phyloP scores from a whole-genome alignment of 345 rosid species.

The Salix dunnii region DNA sequence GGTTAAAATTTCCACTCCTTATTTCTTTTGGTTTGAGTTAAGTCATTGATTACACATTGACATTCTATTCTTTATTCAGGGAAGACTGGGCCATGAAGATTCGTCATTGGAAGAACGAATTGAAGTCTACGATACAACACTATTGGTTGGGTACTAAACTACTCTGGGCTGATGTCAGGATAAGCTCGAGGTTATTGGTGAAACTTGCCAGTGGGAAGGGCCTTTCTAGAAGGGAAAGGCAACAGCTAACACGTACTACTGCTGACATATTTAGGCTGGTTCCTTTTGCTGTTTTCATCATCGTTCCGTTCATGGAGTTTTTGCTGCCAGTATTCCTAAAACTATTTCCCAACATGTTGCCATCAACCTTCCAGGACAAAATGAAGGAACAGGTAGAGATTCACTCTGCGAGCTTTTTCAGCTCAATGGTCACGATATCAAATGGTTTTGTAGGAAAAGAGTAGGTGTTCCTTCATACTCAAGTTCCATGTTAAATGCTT shows the following conservation, averaged over 20 bases:
- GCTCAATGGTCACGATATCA: not conserved
- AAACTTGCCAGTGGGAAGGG: constrained; percentile 88
- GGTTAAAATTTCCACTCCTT: constrained; percentile 40
- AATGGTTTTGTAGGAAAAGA: not conserved
- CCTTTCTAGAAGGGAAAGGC: constrained; percentile 92
- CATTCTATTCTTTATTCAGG: constrained; percentile 36
- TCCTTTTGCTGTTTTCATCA: constrained; percentile 85
- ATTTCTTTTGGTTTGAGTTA: constrained; percentile 13
- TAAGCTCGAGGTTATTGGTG: constrained; percentile 76
- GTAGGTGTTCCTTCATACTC: not conserved
- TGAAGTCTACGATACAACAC: constrained; percentile 81
- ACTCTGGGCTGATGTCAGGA: constrained; percentile 88
- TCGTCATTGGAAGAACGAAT: constrained; percentile 82
- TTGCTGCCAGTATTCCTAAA: constrained; percentile 85
- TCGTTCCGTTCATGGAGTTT: constrained; percentile 98
- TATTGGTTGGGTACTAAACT: constrained; percentile 92
- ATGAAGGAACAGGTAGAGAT: constrained; percentile 89
- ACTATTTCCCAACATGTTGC: constrained; percentile 92
- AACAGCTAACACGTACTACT: constrained; percentile 81
- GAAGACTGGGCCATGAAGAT: constrained; percentile 96
- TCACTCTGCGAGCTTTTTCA: not conserved
- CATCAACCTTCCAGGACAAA: constrained; percentile 96
- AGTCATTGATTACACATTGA: constrained; percentile 8
- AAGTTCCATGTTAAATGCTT: constrained; percentile 5
- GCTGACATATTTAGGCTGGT: constrained; percentile 92